Percentiles rank a stretch among this genome's conserved stretches.
Conservation (phyloP, 768 basidiomycete species). For the Mycena rosella region DNA sequence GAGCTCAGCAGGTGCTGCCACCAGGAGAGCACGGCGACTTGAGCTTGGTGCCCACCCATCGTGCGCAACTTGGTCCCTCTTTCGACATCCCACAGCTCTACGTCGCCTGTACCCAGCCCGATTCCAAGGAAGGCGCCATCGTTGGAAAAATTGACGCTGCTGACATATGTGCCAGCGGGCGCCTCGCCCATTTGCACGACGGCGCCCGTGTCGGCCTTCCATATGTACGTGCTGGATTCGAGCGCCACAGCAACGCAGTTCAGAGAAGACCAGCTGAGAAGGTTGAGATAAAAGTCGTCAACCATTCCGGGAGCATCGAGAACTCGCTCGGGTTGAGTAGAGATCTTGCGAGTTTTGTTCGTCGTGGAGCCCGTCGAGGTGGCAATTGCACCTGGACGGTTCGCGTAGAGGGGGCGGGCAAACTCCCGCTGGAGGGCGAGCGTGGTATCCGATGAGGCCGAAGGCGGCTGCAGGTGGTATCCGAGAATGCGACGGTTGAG, state of each 20-base stretch:
- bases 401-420: constrained; percentile 80
- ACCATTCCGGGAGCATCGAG: constrained; percentile 94
- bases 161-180: constrained; percentile 80
- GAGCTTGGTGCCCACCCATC: constrained; percentile 90
- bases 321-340: constrained; percentile 91
- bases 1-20: constrained; percentile 86
- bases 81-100: constrained; percentile 97
- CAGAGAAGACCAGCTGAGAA: constrained; percentile 88
- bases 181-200: constrained; percentile 86
- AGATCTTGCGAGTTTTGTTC: constrained; percentile 84
- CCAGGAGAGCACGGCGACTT: constrained; percentile 91
- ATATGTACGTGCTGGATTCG: constrained; percentile 89
- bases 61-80: constrained; percentile 83
- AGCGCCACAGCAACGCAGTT: constrained; percentile 94
- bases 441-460: constrained; percentile 80
- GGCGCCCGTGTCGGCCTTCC: constrained; percentile 91
- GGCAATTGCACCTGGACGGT: constrained; percentile 71
- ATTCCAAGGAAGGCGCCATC: constrained; percentile 87
- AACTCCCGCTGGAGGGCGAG: constrained; percentile 83
- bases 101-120: constrained; percentile 83
- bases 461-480: constrained; percentile 89
- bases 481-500: constrained; percentile 87
- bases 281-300: constrained; percentile 98
- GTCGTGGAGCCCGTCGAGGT: constrained; percentile 74
- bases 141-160: constrained; percentile 82